These are phyloP conservation scores for Acanthamoeba culbertsoni DNA, from an alignment of 208 protist species.

Conservation along the genomic window DNA sequence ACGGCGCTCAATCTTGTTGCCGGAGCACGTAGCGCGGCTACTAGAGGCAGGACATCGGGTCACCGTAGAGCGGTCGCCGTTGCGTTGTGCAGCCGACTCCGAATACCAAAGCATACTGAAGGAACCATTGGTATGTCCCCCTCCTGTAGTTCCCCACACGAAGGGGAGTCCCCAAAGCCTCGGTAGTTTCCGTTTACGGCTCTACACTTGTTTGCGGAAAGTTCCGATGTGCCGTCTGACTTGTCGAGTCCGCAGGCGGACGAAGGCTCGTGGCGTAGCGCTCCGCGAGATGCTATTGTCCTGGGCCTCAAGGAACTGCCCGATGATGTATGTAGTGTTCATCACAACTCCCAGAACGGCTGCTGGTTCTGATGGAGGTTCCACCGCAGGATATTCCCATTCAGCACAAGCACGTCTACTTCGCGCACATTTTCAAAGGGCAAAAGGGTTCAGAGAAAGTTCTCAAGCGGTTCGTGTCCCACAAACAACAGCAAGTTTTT, in stretches of 20 bases:
- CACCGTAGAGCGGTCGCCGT: not conserved
- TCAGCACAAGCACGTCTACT: conserved; percentile 79
- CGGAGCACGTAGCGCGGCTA: conserved; percentile 40
- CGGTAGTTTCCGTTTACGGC: too few relatives aligned
- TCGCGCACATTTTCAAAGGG: conserved; percentile 83
- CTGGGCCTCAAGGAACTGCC: conserved; percentile 84
- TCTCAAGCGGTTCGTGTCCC: conserved; percentile 68
- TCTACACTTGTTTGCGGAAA: not conserved
- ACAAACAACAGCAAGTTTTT: too few relatives aligned
- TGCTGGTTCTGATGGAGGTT: not conserved
- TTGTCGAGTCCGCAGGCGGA: not conserved
- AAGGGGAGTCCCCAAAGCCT: too few relatives aligned
- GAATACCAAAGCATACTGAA: not conserved
- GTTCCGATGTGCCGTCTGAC: not conserved
- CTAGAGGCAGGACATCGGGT: not conserved
- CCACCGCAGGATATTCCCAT: conserved; percentile 1
- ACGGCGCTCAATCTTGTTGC: conserved; percentile 73
- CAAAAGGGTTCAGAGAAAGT: conserved; percentile 81
- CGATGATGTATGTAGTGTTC: not conserved
- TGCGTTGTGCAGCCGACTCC: not conserved
- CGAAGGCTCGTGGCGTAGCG: conserved; percentile 63
- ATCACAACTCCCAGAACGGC: not conserved
- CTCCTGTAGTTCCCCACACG: not conserved
- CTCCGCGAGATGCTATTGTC: conserved; percentile 69
- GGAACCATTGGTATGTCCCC: not conserved